phyloP scores from a whole-genome alignment of 192 early-diverging fungal genomes.

The Ambispora gerdemannii region DNA sequence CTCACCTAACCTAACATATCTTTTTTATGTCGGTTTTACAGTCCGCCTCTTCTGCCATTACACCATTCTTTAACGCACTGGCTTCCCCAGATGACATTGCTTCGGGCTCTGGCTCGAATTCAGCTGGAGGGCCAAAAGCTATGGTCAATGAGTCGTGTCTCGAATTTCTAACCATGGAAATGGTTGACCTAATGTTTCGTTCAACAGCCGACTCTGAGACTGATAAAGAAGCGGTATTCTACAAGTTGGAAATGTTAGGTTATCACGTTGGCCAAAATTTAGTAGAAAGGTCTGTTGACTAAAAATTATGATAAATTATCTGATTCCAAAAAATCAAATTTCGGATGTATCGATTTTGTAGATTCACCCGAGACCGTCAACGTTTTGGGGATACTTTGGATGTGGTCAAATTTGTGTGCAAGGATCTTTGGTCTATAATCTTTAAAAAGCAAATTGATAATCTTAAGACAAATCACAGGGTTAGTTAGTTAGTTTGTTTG shows the following conservation, averaged over 20 bases:
- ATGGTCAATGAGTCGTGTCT: constrained; percentile 65
- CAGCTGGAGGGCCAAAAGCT: background rate
- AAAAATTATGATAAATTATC: background rate
- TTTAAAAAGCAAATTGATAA: constrained; percentile 99
- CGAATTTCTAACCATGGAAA: constrained; percentile 74
- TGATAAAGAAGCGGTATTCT: constrained; percentile 84
- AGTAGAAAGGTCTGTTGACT: constrained; percentile 64
- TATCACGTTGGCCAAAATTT: constrained; percentile 86
- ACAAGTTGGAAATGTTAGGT: constrained; percentile 88
- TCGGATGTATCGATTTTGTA: constrained; percentile 32
- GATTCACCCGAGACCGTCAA: constrained; percentile 79
- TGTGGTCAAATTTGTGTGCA: constrained; percentile 98
- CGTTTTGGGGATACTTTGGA: constrained; percentile 93
- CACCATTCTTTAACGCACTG: constrained; percentile 22
- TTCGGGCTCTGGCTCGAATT: background rate
- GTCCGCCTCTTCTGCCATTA: constrained; percentile 28
- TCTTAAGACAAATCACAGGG: constrained; percentile 96
- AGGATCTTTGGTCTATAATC: constrained; percentile 92
- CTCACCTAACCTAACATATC: background rate
- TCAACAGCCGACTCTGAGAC: constrained; percentile 56
- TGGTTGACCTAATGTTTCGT: constrained; percentile 65
- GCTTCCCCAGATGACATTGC: constrained; percentile 9
- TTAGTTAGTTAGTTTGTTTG: constrained; percentile 34
- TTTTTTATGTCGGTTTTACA: constrained; percentile 26
- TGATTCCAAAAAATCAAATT: background rate